Evolutionary conservation across 176 grass and related monocot species (phyloP).

Genomic region (Oryza australiensis): DNA sequence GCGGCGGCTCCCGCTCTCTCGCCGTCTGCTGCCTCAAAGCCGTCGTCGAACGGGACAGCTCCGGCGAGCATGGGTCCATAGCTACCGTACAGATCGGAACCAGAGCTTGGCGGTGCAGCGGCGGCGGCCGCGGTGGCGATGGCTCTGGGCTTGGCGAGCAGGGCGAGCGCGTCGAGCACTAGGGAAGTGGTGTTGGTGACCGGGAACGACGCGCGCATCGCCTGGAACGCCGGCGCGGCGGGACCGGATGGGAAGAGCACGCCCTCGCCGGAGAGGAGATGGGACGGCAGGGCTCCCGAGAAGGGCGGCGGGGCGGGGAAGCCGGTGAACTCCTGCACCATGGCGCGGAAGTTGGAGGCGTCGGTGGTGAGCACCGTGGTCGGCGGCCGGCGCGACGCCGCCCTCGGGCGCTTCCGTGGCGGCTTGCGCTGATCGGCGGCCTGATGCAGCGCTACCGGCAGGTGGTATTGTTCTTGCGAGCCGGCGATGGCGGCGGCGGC

Average conservation of each 20-base stretch:
- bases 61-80: background rate
- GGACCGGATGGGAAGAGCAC: background rate
- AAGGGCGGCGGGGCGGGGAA: conserved; percentile 63
- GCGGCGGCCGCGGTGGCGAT: background rate
- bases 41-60: conserved; percentile 3
- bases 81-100: background rate
- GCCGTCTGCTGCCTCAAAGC: conserved; percentile 1
- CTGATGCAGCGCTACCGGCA: background rate
- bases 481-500: background rate
- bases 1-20: background rate
- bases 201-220: conserved; percentile 8
- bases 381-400: conserved; percentile 51
- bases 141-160: conserved; percentile 3
- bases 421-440: background rate
- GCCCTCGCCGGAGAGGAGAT: conserved; percentile 27
- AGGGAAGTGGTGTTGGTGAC: conserved; percentile 3
- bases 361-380: conserved; percentile 75
- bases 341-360: conserved; percentile 80
- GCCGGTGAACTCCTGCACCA: conserved; percentile 96
- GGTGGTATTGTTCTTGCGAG: background rate
- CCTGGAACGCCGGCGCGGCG: conserved; percentile 1
- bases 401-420: conserved; percentile 60
- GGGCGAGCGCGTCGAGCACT: background rate
- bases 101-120: background rate
- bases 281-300: conserved; percentile 19